Evolutionary conservation across 31 red algal genomes (phyloP).

Genomic region (Odonthalia washingtoniensis): DNA sequence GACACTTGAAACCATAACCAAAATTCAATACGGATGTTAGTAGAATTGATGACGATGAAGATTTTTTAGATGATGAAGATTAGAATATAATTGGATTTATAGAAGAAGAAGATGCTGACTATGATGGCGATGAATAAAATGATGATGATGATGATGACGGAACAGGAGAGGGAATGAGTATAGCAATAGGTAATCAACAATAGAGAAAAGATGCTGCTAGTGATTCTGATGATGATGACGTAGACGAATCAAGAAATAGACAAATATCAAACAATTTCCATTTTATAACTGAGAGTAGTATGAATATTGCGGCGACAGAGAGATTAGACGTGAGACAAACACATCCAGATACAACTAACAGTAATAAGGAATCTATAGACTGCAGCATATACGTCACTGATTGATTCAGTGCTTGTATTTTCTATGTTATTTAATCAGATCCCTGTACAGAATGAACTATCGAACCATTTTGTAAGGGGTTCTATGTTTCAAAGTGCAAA

Average conservation of each 20-base stretch:
- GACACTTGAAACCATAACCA: neutral
- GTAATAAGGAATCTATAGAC: no score
- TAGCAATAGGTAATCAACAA: no score
- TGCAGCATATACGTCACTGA: no score
- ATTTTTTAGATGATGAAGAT: neutral
- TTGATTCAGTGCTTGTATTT: neutral
- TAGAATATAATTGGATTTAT: neutral
- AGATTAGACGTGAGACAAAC: no score
- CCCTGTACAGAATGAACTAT: slow-evolving; percentile 1
- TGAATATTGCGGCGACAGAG: no score
- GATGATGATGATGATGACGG: neutral
- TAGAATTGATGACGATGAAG: neutral
- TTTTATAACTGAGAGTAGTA: no score
- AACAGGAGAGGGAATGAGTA: neutral
- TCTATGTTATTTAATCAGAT: slow-evolving; percentile 58
- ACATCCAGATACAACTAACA: no score
- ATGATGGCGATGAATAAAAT: neutral
- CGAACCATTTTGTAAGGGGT: slow-evolving; percentile 53
- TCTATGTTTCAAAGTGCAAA: slow-evolving; percentile 33
- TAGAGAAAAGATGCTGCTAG: no score
- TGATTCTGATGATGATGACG: no score
- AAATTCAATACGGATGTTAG: neutral
- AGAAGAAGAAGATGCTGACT: neutral
- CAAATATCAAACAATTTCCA: no score
- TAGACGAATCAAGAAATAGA: no score